These are phyloP conservation scores for Trebouxiophyceae sp. DNA, from an alignment of 163 green algal genomes.

Conservation along the genomic window DNA sequence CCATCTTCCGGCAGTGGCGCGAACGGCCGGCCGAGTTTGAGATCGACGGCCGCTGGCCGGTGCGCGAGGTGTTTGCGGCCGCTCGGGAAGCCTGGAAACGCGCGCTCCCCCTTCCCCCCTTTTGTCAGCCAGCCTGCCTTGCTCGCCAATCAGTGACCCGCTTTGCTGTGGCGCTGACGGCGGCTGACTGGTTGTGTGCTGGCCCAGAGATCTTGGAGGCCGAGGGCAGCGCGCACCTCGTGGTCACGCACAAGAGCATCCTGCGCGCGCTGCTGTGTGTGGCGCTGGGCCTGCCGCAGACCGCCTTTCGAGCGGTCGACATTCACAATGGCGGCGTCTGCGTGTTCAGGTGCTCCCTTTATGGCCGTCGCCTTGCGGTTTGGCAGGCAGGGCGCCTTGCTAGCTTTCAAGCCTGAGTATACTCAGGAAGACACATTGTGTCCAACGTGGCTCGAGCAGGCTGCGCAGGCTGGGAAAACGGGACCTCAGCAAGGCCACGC, in stretches of 20 bases:
- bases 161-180: too few relatives aligned
- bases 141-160: too few relatives aligned
- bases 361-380: not conserved
- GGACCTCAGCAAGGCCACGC: too few relatives aligned
- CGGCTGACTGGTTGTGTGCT: too few relatives aligned
- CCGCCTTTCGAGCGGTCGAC: conserved; percentile 52
- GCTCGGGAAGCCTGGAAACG: conserved; percentile 36
- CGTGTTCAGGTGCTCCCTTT: conserved; percentile 27
- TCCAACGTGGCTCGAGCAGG: too few relatives aligned
- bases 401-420: too few relatives aligned
- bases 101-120: too few relatives aligned
- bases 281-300: conserved; percentile 33
- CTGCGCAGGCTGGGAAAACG: too few relatives aligned
- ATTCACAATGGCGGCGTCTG: conserved; percentile 55
- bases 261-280: conserved; percentile 57
- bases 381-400: too few relatives aligned
- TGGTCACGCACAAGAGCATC: conserved; percentile 66
- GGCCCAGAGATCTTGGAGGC: conserved; percentile 34
- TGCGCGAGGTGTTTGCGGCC: conserved; percentile 44
- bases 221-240: conserved; percentile 30
- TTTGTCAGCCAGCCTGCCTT: too few relatives aligned
- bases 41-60: conserved; percentile 41
- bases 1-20: conserved; percentile 34
- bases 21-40: conserved; percentile 45
- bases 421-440: too few relatives aligned